Evolutionary conservation across 768 basidiomycete genomes (phyloP).

Genomic region (Hygrocybe coccinea): DNA sequence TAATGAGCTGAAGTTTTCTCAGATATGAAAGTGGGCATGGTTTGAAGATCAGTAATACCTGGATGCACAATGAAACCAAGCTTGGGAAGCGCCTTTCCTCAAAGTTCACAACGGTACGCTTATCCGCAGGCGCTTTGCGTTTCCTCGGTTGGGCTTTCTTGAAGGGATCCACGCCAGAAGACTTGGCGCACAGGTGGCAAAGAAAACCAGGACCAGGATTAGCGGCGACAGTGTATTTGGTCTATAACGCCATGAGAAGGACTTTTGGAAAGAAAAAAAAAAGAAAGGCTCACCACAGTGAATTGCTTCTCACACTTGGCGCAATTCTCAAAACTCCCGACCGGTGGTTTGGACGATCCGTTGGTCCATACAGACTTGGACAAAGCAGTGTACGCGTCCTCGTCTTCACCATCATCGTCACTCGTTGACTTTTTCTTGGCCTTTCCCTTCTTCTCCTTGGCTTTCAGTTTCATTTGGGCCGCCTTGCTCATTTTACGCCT

Average conservation of each 20-base stretch:
- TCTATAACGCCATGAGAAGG: constrained; percentile 42
- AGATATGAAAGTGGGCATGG: background rate
- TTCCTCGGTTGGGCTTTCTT: constrained; percentile 69
- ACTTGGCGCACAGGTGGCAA: constrained; percentile 80
- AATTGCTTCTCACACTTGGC: constrained; percentile 79
- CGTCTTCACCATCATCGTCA: constrained; percentile 50
- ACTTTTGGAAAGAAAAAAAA: background rate
- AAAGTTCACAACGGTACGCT: constrained; percentile 53
- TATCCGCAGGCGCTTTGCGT: constrained; percentile 60
- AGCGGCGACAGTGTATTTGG: constrained; percentile 78
- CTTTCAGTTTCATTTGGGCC: constrained; percentile 43
- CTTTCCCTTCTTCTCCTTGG: constrained; percentile 38
- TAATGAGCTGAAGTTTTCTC: constrained; percentile 54
- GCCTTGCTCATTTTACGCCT: constrained; percentile 63
- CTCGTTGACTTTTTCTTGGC: constrained; percentile 40
- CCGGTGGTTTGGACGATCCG: constrained; percentile 49
- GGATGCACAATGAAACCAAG: constrained; percentile 76
- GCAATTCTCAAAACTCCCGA: constrained; percentile 79
- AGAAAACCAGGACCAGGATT: constrained; percentile 70
- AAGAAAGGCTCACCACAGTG: constrained; percentile 84
- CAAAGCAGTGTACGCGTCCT: constrained; percentile 65
- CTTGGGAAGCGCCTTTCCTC: constrained; percentile 41
- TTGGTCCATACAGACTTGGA: constrained; percentile 46
- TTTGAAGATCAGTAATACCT: constrained; percentile 42
- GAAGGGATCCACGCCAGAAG: constrained; percentile 76